These are phyloP conservation scores for Litsea cubeba DNA, from an alignment of 164 flowering plant species.

Conservation along the genomic window DNA sequence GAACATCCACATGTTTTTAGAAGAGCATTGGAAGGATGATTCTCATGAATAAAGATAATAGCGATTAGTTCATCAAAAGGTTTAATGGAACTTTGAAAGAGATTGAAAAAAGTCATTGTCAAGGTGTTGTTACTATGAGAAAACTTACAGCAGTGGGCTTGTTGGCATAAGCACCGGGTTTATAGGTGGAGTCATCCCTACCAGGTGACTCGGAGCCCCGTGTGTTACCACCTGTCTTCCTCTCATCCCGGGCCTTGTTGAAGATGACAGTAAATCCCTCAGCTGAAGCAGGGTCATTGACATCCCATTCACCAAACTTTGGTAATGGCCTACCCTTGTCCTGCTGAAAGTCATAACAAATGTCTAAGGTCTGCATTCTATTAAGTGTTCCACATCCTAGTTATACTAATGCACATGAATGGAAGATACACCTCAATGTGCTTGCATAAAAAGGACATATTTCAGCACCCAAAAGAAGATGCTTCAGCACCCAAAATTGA, in stretches of 20 bases:
- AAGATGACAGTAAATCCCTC: slow-evolving; percentile 93
- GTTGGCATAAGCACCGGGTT: slow-evolving; percentile 38
- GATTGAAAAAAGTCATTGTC: background rate
- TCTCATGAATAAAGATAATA: too few species aligned
- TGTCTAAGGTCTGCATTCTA: background rate
- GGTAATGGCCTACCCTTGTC: slow-evolving; percentile 86
- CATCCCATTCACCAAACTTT: slow-evolving; percentile 98
- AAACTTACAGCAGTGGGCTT: slow-evolving; percentile 69
- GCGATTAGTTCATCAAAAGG: too few species aligned
- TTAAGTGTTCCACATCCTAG: too few species aligned
- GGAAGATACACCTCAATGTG: too few species aligned
- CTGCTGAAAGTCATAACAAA: slow-evolving; percentile 24
- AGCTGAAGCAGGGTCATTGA: slow-evolving; percentile 92
- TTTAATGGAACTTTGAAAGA: background rate
- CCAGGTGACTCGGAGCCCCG: slow-evolving; percentile 54
- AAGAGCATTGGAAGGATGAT: too few species aligned
- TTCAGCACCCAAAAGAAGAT: too few species aligned
- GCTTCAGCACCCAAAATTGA: too few species aligned
- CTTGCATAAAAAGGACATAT: too few species aligned
- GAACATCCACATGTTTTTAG: too few species aligned
- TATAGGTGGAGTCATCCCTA: slow-evolving; percentile 40
- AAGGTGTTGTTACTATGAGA: background rate
- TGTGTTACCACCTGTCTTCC: slow-evolving; percentile 72
- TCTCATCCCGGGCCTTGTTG: slow-evolving; percentile 93
- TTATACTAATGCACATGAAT: too few species aligned